Percentiles rank a stretch among this genome's conserved stretches.
These are phyloP conservation scores for Aspergillus fructus DNA, from an alignment of 2,329 filamentous ascomycete species.

Conservation along the genomic window DNA sequence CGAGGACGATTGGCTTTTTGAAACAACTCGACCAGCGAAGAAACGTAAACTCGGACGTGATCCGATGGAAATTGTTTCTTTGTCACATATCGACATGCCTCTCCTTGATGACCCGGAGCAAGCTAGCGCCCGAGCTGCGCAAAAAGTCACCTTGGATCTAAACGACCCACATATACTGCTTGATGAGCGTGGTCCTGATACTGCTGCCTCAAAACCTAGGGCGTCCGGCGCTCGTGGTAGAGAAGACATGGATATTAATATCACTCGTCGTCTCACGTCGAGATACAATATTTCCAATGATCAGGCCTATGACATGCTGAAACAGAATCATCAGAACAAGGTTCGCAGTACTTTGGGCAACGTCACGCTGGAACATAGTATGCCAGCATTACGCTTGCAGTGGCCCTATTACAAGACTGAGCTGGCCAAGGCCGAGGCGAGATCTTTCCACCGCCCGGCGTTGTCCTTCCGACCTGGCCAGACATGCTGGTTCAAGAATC, in stretches of 20 bases:
- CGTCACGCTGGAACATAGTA: constrained; percentile 88
- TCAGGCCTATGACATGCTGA: constrained; percentile 89
- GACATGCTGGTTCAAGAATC: constrained; percentile 70
- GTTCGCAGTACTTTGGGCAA: constrained; percentile 89
- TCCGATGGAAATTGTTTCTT: constrained; percentile 46
- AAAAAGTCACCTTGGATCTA: constrained; percentile 78
- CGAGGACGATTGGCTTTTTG: constrained; percentile 51
- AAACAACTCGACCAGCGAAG: constrained; percentile 57
- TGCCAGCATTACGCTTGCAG: constrained; percentile 85
- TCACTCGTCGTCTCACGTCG: constrained; percentile 70
- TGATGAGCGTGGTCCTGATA: constrained; percentile 69
- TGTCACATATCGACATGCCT: constrained; percentile 64
- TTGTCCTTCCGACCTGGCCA: constrained; percentile 71
- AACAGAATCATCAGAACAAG: constrained; percentile 96
- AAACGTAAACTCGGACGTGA: constrained; percentile 60
- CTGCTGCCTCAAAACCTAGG: constrained; percentile 55
- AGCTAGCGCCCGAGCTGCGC: constrained; percentile 69
- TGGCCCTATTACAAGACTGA: constrained; percentile 96
- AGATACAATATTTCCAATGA: constrained; percentile 97
- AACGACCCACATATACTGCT: constrained; percentile 85
- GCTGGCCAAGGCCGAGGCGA: constrained; percentile 67
- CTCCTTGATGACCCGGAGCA: constrained; percentile 79
- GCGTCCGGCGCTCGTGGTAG: constrained; percentile 34
- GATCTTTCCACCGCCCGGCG: constrained; percentile 81
- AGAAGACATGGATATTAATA: constrained; percentile 66